Evolutionary conservation across 495 filamentous ascomycete genomes (phyloP), one percentile per base, ranked within the genome.

Genomic region (Tuber brumale): DNA sequence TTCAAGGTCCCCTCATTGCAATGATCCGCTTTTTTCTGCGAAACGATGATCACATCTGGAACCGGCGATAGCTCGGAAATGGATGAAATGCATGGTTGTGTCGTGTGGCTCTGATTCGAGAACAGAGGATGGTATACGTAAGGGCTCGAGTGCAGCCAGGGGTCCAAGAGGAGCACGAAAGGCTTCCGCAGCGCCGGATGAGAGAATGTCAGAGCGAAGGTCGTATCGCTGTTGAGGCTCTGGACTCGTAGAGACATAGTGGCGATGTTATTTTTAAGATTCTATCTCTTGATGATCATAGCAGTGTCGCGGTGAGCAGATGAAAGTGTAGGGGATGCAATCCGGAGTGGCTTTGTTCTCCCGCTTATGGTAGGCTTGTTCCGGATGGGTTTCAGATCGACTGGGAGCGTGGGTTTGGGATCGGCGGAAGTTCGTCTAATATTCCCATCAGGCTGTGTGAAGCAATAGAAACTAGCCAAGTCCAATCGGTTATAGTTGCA

Each of bases 1-100:
- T 85, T 87, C 27, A 93, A 83, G 1, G 92, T 92, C 51, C 87
- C 86, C 81, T 90, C 85, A 78, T 93, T 89, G 83, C 91, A 92
- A 77, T 93, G 92, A 76, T 92, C 91, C 4, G 86, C 87, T 80
- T 92, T 92, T 75, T 88, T 85, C 79, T 93, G 92, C n/a, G 88
- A 90, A 46, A 93, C 86, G 72, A 94, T 84, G 72, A 93, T 87
- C 16, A 92, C 76, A 79, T 93, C 89, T 8, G 89, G 90, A 72
- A 87, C 85, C 0, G 87, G 85, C 3, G 78, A 75, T 21, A 94
- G 85, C 35, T 92, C 88, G 1, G 84, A 82, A 9, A 93, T 85
- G 12, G 90, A 89, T 6, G 85, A 84, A 73, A 93, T 86, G 79
- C 87, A 90, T 41, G 89, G 85, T 70, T 84, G 83, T n/a, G 84